These are phyloP conservation scores for Ophiosphaerella herpotricha DNA, from an alignment of 2,329 filamentous ascomycete genomes.

Conservation along the genomic window DNA sequence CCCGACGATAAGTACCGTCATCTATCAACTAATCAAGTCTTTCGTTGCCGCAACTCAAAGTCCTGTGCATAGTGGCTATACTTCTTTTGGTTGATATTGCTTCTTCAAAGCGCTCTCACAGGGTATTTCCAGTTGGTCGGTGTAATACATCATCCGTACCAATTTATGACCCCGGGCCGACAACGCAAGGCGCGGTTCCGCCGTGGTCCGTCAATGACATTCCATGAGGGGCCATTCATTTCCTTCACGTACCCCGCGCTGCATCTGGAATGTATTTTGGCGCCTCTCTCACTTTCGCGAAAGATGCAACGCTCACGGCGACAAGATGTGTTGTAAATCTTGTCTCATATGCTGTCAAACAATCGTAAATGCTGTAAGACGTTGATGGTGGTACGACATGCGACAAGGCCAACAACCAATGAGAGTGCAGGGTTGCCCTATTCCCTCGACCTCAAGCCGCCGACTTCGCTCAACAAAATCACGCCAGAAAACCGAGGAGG, in stretches of 20 bases:
- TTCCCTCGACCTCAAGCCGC: slow-evolving; percentile 29
- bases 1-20: slow-evolving; percentile 20
- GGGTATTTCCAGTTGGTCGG: slow-evolving; percentile 30
- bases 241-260: slow-evolving; percentile 1
- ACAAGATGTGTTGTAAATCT: slow-evolving; percentile 12
- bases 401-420: slow-evolving; percentile 27
- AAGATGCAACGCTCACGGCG: slow-evolving; percentile 1
- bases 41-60: slow-evolving; percentile 14
- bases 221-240: slow-evolving; percentile 2
- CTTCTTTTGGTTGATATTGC: slow-evolving; percentile 24
- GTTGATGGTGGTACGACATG: slow-evolving; percentile 25
- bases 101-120: slow-evolving; percentile 33
- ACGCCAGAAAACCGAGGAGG: slow-evolving; percentile 11
- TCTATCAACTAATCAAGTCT: slow-evolving; percentile 21
- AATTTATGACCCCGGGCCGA: slow-evolving; percentile 12
- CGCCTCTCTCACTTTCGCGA: not conserved
- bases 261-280: not conserved
- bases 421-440: slow-evolving; percentile 24
- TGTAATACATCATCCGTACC: slow-evolving; percentile 20
- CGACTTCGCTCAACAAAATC: slow-evolving; percentile 32
- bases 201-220: not conserved
- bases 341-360: slow-evolving; percentile 23
- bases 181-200: slow-evolving; percentile 4
- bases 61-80: slow-evolving; percentile 21
- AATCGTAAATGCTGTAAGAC: slow-evolving; percentile 30